Evolutionary conservation across 352 stramenopile species (phyloP).

Genomic region (Pythium periplocum): DNA sequence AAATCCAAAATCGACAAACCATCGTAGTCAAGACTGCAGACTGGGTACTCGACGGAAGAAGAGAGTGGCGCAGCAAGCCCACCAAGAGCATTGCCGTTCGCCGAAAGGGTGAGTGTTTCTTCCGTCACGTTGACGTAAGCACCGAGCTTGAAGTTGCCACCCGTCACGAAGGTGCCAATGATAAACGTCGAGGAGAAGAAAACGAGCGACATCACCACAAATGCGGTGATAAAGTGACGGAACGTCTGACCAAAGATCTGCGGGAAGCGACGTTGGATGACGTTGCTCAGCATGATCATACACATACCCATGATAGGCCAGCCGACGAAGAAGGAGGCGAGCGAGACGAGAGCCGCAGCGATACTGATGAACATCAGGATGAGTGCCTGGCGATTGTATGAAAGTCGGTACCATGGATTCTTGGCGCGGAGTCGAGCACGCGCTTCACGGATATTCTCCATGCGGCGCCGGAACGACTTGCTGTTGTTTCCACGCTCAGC

Average conservation of each 20-base stretch:
- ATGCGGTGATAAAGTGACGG: slow-evolving; percentile 65
- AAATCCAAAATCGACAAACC: slow-evolving; percentile 25
- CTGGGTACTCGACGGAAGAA: slow-evolving; percentile 18
- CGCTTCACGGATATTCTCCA: slow-evolving; percentile 34
- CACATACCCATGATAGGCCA: slow-evolving; percentile 72
- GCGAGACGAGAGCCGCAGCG: slow-evolving; percentile 46
- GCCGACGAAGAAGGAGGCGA: slow-evolving; percentile 56
- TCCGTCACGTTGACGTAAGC: slow-evolving; percentile 26
- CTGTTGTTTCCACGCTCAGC: not conserved
- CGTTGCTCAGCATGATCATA: slow-evolving; percentile 58
- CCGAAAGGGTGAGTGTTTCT: not conserved
- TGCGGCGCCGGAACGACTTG: not conserved
- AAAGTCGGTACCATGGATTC: slow-evolving; percentile 57
- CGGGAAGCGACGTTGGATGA: slow-evolving; percentile 66
- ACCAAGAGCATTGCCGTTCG: not conserved
- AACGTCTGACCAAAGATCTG: slow-evolving; percentile 75
- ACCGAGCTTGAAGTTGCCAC: slow-evolving; percentile 46
- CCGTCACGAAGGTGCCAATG: slow-evolving; percentile 68
- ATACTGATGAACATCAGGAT: slow-evolving; percentile 56
- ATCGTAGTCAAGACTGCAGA: slow-evolving; percentile 24
- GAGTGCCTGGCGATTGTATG: slow-evolving; percentile 31
- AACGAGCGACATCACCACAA: slow-evolving; percentile 70
- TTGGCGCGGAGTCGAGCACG: slow-evolving; percentile 23
- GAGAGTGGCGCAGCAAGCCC: slow-evolving; percentile 6
- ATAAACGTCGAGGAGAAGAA: slow-evolving; percentile 80